Evolutionary conservation across 495 filamentous ascomycete species (phyloP).

Genomic region (Xylaria acuta): DNA sequence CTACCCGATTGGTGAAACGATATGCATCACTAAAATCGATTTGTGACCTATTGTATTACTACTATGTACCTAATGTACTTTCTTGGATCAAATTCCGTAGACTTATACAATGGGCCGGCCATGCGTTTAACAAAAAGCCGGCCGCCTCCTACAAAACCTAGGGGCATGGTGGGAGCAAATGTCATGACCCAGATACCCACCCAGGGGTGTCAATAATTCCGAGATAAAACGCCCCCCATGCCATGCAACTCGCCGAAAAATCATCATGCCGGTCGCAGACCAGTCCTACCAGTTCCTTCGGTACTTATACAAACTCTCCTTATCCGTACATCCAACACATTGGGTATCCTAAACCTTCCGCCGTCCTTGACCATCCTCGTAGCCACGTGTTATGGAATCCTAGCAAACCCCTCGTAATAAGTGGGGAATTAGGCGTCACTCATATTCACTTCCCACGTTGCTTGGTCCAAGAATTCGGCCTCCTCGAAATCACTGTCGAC

Average conservation of each 20-base stretch:
- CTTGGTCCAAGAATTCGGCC: conserved; percentile 56
- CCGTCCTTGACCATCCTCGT: not conserved
- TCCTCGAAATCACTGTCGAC: conserved; percentile 59
- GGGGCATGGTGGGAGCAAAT: no score
- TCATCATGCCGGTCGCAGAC: not conserved
- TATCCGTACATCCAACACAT: conserved; percentile 4
- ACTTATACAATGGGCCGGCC: no score
- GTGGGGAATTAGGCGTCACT: conserved; percentile 30
- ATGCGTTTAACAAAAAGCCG: no score
- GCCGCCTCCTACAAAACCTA: not conserved
- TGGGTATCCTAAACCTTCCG: conserved; percentile 10
- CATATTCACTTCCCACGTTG: conserved; percentile 41
- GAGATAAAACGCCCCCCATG: conserved; percentile 1
- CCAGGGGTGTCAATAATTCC: not conserved
- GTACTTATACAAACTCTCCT: conserved; percentile 9
- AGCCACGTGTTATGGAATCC: not conserved
- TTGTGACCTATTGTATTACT: conserved; percentile 10
- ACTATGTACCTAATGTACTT: not conserved
- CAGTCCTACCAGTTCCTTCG: not conserved
- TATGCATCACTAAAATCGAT: not conserved
- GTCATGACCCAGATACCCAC: not conserved
- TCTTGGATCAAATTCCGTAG: not conserved
- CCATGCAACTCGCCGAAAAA: conserved; percentile 5
- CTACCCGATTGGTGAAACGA: not conserved
- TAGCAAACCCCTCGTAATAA: not conserved